phyloP scores from a whole-genome alignment of 1,139 yeast species.

The Geotrichum aggregatum region DNA sequence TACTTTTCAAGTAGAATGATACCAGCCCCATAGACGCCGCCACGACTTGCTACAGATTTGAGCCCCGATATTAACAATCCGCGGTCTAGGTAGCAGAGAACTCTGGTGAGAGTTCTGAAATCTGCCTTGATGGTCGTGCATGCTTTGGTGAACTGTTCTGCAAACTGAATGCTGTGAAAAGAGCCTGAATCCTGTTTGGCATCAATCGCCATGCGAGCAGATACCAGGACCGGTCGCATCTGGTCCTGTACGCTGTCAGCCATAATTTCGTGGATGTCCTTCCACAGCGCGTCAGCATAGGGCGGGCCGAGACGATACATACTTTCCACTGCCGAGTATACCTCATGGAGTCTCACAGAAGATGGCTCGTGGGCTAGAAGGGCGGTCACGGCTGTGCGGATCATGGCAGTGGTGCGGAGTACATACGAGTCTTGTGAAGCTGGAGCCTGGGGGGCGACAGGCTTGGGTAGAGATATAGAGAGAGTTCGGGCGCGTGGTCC shows the following conservation, averaged over 20 bases:
- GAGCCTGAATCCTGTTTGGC: not conserved
- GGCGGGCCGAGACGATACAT: not conserved
- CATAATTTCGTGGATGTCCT: not conserved
- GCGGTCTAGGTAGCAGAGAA: not conserved
- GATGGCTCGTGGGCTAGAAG: not conserved
- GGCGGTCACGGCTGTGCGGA: conserved; percentile 1
- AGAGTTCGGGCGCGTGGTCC: too few species aligned
- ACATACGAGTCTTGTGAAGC: not conserved
- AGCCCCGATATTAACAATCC: not conserved
- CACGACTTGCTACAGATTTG: too few species aligned
- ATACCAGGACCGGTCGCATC: not conserved
- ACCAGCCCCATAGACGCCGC: too few species aligned
- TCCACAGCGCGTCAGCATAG: not conserved
- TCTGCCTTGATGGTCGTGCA: not conserved
- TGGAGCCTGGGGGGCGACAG: too few species aligned
- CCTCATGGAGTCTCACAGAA: not conserved
- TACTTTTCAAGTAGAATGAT: not conserved
- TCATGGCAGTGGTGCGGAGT: not conserved
- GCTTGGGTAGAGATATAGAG: too few species aligned
- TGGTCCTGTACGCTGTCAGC: not conserved
- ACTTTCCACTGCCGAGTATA: not conserved
- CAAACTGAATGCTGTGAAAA: not conserved
- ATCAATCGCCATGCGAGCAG: not conserved
- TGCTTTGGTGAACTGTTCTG: not conserved
- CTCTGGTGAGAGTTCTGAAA: not conserved